These are phyloP conservation scores for Trichoderma citrinoviride DNA, from an alignment of 2,329 filamentous ascomycete genomes.

Conservation along the genomic window DNA sequence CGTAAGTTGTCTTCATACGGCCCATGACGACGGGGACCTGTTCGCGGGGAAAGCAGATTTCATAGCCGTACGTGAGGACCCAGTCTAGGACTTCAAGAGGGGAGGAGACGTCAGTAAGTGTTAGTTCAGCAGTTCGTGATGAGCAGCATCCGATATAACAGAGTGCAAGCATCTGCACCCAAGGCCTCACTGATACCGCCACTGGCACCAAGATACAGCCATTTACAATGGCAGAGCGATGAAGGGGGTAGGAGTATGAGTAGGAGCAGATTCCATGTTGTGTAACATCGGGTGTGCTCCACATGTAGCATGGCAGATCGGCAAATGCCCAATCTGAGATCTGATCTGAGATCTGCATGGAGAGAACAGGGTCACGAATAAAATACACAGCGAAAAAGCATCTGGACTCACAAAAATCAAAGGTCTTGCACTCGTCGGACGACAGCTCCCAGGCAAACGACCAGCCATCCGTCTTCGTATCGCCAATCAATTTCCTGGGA, in stretches of 20 bases:
- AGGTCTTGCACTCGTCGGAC: conserved; percentile 5
- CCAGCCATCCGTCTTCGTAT: conserved; percentile 11
- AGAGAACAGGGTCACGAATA: too few relatives aligned
- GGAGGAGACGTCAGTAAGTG: not conserved
- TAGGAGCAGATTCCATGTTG: too few relatives aligned
- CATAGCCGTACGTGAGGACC: conserved; percentile 17
- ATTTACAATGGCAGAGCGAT: not conserved
- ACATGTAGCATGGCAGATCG: not conserved
- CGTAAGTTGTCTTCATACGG: conserved; percentile 7
- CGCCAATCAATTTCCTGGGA: conserved; percentile 18
- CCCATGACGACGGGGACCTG: not conserved
- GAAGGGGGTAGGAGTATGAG: not conserved
- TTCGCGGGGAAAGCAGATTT: conserved; percentile 4
- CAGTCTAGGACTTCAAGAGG: conserved; percentile 2
- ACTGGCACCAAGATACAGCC: not conserved
- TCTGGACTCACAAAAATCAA: conserved; percentile 16
- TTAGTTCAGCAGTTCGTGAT: not conserved
- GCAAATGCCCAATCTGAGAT: not conserved
- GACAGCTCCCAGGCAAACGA: conserved; percentile 17
- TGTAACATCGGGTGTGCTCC: not conserved
- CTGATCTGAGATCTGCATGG: not conserved
- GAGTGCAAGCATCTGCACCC: too few relatives aligned
- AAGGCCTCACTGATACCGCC: not conserved
- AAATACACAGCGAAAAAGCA: too few relatives aligned
- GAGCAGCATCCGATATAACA: not conserved